Base-by-base conservation (phyloP, 305 asterid genomes). In the Lippia alba region DNA sequence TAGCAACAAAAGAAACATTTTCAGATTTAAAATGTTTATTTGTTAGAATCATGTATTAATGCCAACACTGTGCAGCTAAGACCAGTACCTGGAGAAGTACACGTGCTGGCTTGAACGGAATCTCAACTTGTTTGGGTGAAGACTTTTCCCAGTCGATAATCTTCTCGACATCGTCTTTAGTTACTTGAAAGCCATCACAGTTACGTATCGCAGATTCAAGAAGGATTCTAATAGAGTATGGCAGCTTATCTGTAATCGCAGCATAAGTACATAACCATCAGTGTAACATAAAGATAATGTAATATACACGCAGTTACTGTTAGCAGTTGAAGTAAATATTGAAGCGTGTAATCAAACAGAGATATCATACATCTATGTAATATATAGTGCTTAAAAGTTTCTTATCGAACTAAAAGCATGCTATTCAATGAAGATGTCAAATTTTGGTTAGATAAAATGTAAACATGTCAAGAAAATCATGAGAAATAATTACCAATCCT, bases 91-190 rank as follows among this genome's bases (percentile, higher is more conserved):
- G 98, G 64, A 92, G 79, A 67, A 90, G 83, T 0, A 92, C 98
- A 55, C 98, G 97, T 24, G 97, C 98, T 64, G 97, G 98, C 88
- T 92, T 92, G 82, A 92, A 92, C 59, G 97, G 97, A 36, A 92
- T 92, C 74, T 92, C 98, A 30, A 92, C 98, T 81, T 73, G 90
- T 78, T 87, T 88, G 3, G 97, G 97, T 40, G 96, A 61, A 74
- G 96, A 66, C 5, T 84, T 92, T 79, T 92, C 81, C 98, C 98
- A 92, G 79, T 92, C 98, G 41, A 90, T 79, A 56, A 92, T 92
- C 86, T 92, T 92, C 78, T 87, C 97, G 7, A 90, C 97, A 78
- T 90, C 97, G 61, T 86, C 92, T 82, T 90, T 87, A 4, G 63
- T 88, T n/a, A 92, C 97, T 88, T 92, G 98, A 81, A 92, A 92